Evolutionary conservation across 768 basidiomycete genomes (phyloP).

Genomic region (Suillus discolor): DNA sequence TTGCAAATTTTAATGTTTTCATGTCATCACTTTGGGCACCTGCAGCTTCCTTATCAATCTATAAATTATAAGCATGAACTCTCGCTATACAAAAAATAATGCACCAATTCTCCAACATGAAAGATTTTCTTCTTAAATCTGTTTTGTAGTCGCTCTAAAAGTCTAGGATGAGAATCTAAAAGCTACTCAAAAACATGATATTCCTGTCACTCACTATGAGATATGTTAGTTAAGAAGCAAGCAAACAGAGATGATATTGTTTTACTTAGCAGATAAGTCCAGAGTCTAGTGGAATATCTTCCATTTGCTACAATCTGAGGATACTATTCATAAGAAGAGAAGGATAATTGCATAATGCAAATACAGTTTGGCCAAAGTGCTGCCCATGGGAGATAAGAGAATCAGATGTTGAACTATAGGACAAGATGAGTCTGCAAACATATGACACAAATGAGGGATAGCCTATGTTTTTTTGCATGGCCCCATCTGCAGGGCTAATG

Average conservation of each 20-base stretch:
- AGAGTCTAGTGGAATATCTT: not conserved
- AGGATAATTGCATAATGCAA: slow-evolving; percentile 17
- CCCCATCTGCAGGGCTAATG: slow-evolving; percentile 16
- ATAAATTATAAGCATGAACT: not conserved
- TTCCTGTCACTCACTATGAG: too few relatives aligned
- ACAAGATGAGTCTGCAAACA: not conserved
- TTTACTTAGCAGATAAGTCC: not conserved
- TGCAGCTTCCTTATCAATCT: not conserved
- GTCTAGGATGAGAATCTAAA: not conserved
- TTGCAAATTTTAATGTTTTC: not conserved
- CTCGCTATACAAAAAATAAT: not conserved
- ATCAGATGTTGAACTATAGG: slow-evolving; percentile 14
- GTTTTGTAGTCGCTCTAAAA: not conserved
- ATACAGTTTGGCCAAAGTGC: slow-evolving; percentile 22
- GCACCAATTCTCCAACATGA: not conserved
- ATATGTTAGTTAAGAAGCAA: too few relatives aligned
- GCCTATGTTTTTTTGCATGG: slow-evolving; percentile 14
- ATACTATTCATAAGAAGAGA: slow-evolving; percentile 18
- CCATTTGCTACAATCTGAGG: slow-evolving; percentile 9
- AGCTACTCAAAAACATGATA: too few relatives aligned
- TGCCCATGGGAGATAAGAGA: slow-evolving; percentile 20
- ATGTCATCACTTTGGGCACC: not conserved
- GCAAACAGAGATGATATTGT: too few relatives aligned
- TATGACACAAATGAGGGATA: not conserved
- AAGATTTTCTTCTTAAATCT: not conserved